These are phyloP conservation scores for Epithemia pelagica DNA, from an alignment of 108 stramenopile species.

Conservation along the genomic window DNA sequence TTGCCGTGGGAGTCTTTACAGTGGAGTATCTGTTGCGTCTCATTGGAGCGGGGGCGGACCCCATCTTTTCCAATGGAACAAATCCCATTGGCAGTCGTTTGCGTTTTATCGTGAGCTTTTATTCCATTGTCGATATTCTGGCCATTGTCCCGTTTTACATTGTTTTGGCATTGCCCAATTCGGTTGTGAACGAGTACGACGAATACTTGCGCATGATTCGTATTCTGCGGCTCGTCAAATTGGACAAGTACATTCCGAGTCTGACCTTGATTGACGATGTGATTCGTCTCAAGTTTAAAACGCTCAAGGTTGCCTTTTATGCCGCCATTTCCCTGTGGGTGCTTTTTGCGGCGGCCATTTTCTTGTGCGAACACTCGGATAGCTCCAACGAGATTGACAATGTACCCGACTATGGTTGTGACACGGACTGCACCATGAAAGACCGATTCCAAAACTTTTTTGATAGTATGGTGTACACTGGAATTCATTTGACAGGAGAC, in stretches of 20 bases:
- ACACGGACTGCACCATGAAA: constrained; percentile 57
- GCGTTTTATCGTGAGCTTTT: constrained; percentile 70
- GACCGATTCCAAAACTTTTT: constrained; percentile 65
- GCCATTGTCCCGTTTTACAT: constrained; percentile 85
- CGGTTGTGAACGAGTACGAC: constrained; percentile 74
- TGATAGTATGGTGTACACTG: constrained; percentile 57
- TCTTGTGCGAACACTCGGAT: constrained; percentile 73
- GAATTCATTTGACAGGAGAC: constrained; percentile 50
- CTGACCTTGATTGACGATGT: constrained; percentile 86
- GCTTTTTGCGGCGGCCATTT: constrained; percentile 70
- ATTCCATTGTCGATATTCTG: constrained; percentile 79
- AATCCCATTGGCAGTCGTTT: constrained; percentile 33
- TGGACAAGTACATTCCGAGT: constrained; percentile 87
- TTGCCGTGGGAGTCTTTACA: constrained; percentile 84
- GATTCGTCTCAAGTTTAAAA: constrained; percentile 60
- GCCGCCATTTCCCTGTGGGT: constrained; percentile 78
- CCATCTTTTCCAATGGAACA: constrained; percentile 44
- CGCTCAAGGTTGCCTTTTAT: constrained; percentile 57
- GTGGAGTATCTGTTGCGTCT: constrained; percentile 79
- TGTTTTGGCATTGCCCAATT: constrained; percentile 44
- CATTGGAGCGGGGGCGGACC: constrained; percentile 66
- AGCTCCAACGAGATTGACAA: constrained; percentile 48
- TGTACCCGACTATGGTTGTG: constrained; percentile 66
- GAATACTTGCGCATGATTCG: constrained; percentile 84
- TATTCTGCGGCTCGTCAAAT: constrained; percentile 76